phyloP scores from a whole-genome alignment of 1,284 basidiomycete genomes.

The Salmacisia buchloeana region DNA sequence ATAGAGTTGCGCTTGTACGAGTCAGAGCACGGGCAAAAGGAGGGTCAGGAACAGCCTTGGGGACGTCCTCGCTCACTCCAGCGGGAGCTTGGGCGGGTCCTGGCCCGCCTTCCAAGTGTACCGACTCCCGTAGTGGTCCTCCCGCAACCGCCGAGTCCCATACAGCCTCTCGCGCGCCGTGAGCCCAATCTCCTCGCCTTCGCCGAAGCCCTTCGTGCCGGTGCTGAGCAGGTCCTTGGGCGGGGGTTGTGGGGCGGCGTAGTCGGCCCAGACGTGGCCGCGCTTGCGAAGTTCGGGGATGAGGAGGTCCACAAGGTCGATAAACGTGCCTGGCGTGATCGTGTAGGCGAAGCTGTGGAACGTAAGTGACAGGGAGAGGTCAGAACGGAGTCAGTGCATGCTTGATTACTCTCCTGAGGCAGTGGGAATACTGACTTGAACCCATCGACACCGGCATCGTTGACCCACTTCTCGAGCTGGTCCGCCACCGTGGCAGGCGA shows the following conservation, averaged over 20 bases:
- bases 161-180: constrained; percentile 43
- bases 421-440: constrained; percentile 40
- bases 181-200: constrained; percentile 26
- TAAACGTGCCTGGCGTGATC: constrained; percentile 35
- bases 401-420: background rate
- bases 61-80: background rate
- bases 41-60: no score
- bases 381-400: no score
- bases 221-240: constrained; percentile 7
- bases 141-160: constrained; percentile 32
- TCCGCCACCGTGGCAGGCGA: constrained; percentile 26
- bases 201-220: constrained; percentile 22
- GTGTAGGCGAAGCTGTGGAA: constrained; percentile 13
- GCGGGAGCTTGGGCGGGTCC: constrained; percentile 11
- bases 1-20: no score
- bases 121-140: constrained; percentile 37
- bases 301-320: constrained; percentile 34
- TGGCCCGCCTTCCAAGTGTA: constrained; percentile 44
- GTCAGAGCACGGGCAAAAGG: no score
- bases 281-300: constrained; percentile 38
- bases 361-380: no score
- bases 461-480: constrained; percentile 37
- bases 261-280: constrained; percentile 43
- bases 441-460: constrained; percentile 35
- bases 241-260: constrained; percentile 20